phyloP scores from a whole-genome alignment of 768 basidiomycete genomes.

The Termitomyces sp. region DNA sequence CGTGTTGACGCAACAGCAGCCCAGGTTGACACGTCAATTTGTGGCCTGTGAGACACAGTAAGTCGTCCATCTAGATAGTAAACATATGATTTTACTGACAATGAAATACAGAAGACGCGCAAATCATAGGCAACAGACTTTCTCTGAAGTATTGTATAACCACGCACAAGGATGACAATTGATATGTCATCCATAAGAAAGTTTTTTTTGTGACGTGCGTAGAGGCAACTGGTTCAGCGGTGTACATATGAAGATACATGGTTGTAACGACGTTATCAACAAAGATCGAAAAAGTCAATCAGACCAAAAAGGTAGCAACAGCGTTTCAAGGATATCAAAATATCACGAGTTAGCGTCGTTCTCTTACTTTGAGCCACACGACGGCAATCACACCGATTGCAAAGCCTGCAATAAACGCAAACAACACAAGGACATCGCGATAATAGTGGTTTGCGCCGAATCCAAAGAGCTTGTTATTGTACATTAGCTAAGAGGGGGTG shows the following conservation, averaged over 20 bases:
- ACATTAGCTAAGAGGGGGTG: background rate
- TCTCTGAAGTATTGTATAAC: too few species aligned
- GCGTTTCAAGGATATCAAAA: background rate
- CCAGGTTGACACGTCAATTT: slow-evolving; percentile 17
- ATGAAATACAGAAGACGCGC: background rate
- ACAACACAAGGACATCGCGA: slow-evolving; percentile 81
- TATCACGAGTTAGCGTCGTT: slow-evolving; percentile 46
- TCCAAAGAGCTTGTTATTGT: slow-evolving; percentile 65
- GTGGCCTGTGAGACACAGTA: slow-evolving; percentile 15
- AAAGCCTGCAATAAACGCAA: slow-evolving; percentile 82
- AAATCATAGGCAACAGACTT: background rate
- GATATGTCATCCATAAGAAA: background rate
- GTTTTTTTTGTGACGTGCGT: too few species aligned
- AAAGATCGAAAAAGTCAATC: background rate
- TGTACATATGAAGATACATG: background rate
- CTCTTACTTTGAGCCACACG: slow-evolving; percentile 75
- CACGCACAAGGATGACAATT: background rate
- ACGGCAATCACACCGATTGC: slow-evolving; percentile 63
- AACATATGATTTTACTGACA: background rate
- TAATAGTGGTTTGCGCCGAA: slow-evolving; percentile 82
- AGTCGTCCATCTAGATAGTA: background rate
- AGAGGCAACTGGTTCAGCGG: background rate
- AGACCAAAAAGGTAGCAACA: background rate
- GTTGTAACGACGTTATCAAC: background rate
- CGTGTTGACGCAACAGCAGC: slow-evolving; percentile 13